These are phyloP conservation scores for Solanum etuberosum DNA, from an alignment of 257 asterid genomes.

Conservation along the genomic window DNA sequence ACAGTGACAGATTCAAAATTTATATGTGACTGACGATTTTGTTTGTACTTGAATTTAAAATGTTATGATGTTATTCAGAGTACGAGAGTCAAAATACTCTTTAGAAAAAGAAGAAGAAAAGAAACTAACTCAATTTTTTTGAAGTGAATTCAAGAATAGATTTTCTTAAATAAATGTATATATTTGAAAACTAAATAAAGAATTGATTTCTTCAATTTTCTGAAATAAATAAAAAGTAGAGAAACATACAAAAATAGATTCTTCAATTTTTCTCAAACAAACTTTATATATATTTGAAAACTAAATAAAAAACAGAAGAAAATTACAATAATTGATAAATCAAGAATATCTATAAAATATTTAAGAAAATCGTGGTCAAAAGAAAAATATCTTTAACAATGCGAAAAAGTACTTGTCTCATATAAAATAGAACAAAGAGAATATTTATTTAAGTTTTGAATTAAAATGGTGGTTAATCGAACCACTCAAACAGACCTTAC, in stretches of 20 bases:
- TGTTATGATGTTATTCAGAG: not conserved
- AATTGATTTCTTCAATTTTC: not conserved
- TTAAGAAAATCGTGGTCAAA: not conserved
- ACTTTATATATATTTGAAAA: not conserved
- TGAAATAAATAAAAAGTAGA: not conserved
- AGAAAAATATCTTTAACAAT: not conserved
- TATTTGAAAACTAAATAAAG: not conserved
- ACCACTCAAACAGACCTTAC: not conserved
- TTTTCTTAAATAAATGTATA: not conserved
- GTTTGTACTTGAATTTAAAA: not conserved
- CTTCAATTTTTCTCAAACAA: not conserved
- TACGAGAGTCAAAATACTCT: not conserved
- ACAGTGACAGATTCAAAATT: not conserved
- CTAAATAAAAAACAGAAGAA: not conserved
- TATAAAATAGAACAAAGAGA: not conserved
- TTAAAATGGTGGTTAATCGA: not conserved
- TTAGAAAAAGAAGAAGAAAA: rapidly evolving
- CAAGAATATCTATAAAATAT: not conserved
- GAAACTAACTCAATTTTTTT: not conserved
- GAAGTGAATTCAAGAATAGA: not conserved
- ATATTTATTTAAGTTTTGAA: not conserved
- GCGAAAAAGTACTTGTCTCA: too few species aligned
- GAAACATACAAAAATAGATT: not conserved
- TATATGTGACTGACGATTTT: not conserved
- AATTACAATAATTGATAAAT: not conserved